A percentile compares a stretch with the other conserved stretches of the same genome.
These are phyloP conservation scores for Erodium maritimum DNA, from an alignment of 345 rosid genomes.

Conservation along the genomic window DNA sequence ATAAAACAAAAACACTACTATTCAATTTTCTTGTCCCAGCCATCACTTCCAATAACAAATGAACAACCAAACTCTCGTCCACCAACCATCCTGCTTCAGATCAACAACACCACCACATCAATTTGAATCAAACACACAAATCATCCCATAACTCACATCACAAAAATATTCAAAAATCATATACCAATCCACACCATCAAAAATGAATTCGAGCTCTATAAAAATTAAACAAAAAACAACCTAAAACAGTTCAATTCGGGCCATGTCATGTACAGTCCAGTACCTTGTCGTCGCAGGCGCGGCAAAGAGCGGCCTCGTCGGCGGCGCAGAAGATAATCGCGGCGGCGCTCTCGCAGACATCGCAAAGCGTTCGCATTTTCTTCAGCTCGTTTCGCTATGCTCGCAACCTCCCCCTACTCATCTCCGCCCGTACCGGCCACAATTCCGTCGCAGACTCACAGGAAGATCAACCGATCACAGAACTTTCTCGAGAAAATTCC, in stretches of 20 bases:
- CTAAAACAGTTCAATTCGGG: too few species aligned
- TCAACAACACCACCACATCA: not conserved
- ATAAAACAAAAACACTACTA: not conserved
- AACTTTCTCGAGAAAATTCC: not conserved
- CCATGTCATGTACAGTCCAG: too few species aligned
- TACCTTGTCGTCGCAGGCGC: slow-evolving; percentile 70
- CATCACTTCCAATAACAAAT: not conserved
- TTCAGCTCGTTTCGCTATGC: not conserved
- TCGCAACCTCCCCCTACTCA: slow-evolving; percentile 1
- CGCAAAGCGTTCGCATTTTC: slow-evolving; percentile 64
- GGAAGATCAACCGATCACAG: not conserved
- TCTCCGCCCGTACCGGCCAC: not conserved
- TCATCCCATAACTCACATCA: not conserved
- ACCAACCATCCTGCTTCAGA: not conserved
- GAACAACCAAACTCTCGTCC: not conserved
- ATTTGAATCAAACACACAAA: not conserved
- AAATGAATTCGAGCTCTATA: too few species aligned
- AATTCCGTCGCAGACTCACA: not conserved
- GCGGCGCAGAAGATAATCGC: slow-evolving; percentile 83
- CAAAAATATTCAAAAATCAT: too few species aligned
- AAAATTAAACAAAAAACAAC: too few species aligned
- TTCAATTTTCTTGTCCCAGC: not conserved
- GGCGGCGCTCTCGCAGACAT: slow-evolving; percentile 65
- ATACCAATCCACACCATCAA: not conserved
- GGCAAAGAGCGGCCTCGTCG: slow-evolving; percentile 83